Evolutionary conservation across 2,329 filamentous ascomycete species (phyloP).

Genomic region (Sarocladium oryzae): DNA sequence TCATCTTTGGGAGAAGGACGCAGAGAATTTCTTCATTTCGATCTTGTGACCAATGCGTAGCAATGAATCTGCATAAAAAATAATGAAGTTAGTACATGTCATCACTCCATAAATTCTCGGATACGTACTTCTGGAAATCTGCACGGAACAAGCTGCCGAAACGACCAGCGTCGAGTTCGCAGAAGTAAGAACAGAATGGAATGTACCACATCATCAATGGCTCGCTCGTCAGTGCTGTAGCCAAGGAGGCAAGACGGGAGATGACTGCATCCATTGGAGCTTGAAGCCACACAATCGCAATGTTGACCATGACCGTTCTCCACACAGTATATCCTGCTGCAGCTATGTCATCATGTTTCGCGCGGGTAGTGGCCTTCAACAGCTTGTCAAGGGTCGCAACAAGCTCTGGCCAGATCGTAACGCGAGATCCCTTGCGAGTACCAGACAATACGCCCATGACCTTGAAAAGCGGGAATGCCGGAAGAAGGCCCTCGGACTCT

Average conservation of each 20-base stretch:
- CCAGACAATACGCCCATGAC: slow-evolving; percentile 66
- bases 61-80: slow-evolving; percentile 57
- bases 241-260: slow-evolving; percentile 59
- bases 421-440: slow-evolving; percentile 72
- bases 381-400: slow-evolving; percentile 49
- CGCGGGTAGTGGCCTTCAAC: slow-evolving; percentile 41
- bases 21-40: slow-evolving; percentile 63
- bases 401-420: slow-evolving; percentile 64
- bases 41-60: slow-evolving; percentile 63
- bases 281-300: slow-evolving; percentile 63
- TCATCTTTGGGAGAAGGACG: slow-evolving; percentile 61
- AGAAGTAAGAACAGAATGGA: slow-evolving; percentile 76
- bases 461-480: slow-evolving; percentile 42
- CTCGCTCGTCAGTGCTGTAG: slow-evolving; percentile 57
- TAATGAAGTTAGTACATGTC: background rate
- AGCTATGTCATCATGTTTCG: slow-evolving; percentile 26
- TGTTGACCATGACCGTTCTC: slow-evolving; percentile 49
- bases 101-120: background rate
- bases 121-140: slow-evolving; percentile 67
- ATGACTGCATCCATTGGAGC: slow-evolving; percentile 76
- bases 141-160: slow-evolving; percentile 75
- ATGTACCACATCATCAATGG: slow-evolving; percentile 69
- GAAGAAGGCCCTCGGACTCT: slow-evolving; percentile 23
- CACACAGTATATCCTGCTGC: slow-evolving; percentile 40
- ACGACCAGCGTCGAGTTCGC: slow-evolving; percentile 63